Percentiles rank a stretch among this genome's conserved stretches.
phyloP scores from a whole-genome alignment of 768 basidiomycete genomes.

The Phaeotremella fagi region DNA sequence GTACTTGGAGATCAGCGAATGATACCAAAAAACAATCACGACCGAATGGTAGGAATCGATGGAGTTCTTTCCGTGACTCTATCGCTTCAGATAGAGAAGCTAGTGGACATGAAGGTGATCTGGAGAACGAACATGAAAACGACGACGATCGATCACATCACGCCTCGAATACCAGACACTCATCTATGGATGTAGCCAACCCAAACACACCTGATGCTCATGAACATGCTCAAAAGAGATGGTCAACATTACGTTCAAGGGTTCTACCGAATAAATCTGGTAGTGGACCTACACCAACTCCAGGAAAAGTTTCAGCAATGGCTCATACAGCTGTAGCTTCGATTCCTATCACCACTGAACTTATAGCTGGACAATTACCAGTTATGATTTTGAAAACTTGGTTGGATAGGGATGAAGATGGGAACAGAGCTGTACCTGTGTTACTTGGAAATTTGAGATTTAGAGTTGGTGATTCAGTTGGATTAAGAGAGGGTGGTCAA shows the following conservation, averaged over 20 bases:
- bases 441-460: conserved; percentile 46
- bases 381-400: conserved; percentile 49
- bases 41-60: not conserved
- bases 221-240: conserved; percentile 33
- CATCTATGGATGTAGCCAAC: not conserved
- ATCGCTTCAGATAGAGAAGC: not conserved
- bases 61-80: conserved; percentile 6
- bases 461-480: conserved; percentile 48
- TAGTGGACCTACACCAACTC: conserved; percentile 16
- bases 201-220: conserved; percentile 5
- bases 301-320: conserved; percentile 28
- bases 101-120: conserved; percentile 4
- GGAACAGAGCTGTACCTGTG: conserved; percentile 46
- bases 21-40: not conserved
- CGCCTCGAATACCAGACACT: not conserved
- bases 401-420: conserved; percentile 49
- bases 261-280: conserved; percentile 26
- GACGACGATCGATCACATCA: conserved; percentile 1
- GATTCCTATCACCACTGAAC: conserved; percentile 46
- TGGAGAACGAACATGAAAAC: conserved; percentile 1
- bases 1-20: conserved; percentile 12
- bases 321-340: conserved; percentile 35
- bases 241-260: conserved; percentile 34
- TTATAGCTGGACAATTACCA: conserved; percentile 45
- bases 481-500: conserved; percentile 27